Percentiles rank a stretch among this genome's conserved stretches.
These are phyloP conservation scores for Cercophora samala DNA, from an alignment of 495 filamentous ascomycete species.

Conservation along the genomic window DNA sequence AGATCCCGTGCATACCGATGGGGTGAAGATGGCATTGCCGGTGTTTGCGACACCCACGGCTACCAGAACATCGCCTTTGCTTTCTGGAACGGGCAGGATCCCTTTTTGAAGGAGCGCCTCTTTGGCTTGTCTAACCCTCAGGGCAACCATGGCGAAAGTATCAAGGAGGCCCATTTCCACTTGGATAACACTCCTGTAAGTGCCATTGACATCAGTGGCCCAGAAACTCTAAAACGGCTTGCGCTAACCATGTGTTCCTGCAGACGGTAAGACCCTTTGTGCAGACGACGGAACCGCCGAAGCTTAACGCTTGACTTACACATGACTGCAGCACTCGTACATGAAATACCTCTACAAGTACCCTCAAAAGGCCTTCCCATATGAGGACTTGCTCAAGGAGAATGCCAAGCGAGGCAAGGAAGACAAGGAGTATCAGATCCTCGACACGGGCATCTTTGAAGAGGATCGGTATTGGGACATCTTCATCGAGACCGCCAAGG, in stretches of 20 bases:
- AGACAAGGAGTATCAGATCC: conserved; percentile 85
- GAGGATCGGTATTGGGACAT: conserved; percentile 96
- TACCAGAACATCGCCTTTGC: conserved; percentile 88
- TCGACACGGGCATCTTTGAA: conserved; percentile 89
- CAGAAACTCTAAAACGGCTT: not conserved
- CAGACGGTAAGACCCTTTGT: conserved; percentile 42
- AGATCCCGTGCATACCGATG: conserved; percentile 84
- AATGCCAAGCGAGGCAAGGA: conserved; percentile 70
- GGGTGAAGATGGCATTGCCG: conserved; percentile 97
- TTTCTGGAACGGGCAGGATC: conserved; percentile 97
- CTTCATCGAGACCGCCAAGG: conserved; percentile 93
- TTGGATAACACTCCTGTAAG: conserved; percentile 82
- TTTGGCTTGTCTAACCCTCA: conserved; percentile 95
- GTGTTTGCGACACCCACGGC: conserved; percentile 88
- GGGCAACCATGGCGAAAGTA: conserved; percentile 92
- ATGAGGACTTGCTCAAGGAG: conserved; percentile 78
- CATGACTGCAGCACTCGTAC: conserved; percentile 73
- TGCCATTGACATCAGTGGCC: not conserved
- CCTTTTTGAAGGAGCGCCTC: conserved; percentile 88
- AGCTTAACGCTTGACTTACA: conserved; percentile 23
- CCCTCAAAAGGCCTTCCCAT: conserved; percentile 86
- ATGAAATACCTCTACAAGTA: conserved; percentile 99
- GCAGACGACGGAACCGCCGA: not conserved
- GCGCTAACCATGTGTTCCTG: conserved; percentile 24
- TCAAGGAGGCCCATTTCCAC: conserved; percentile 96